Evolutionary conservation across 805 yeast species (phyloP).

Genomic region (Saccharomycopsis sp.): DNA sequence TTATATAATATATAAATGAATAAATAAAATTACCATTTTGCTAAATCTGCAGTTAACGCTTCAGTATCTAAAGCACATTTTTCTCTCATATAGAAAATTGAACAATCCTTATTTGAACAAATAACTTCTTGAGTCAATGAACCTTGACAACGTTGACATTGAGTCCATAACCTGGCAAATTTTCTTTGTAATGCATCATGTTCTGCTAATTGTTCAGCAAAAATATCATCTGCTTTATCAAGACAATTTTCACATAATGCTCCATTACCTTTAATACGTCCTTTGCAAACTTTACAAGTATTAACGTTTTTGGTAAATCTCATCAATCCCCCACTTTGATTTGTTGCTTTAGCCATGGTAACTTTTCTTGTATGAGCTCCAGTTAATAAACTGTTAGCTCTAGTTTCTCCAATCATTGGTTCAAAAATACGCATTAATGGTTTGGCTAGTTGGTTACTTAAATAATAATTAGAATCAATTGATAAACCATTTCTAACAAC

Average conservation of each 20-base stretch:
- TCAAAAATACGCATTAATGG: constrained; percentile 91
- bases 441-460: constrained; percentile 86
- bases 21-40: constrained; percentile 16
- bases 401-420: constrained; percentile 83
- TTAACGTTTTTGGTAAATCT: constrained; percentile 84
- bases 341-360: constrained; percentile 31
- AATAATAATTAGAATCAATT: constrained; percentile 86
- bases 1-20: no score
- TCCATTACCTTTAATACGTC: constrained; percentile 60
- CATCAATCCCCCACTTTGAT: constrained; percentile 85
- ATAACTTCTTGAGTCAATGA: constrained; percentile 91
- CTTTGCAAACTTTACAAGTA: constrained; percentile 78
- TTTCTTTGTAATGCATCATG: constrained; percentile 73
- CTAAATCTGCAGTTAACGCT: constrained; percentile 45
- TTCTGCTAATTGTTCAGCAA: constrained; percentile 69
- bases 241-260: constrained; percentile 77
- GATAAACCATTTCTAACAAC: constrained; percentile 89
- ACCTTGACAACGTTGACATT: constrained; percentile 97
- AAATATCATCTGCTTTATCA: constrained; percentile 61
- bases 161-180: constrained; percentile 90
- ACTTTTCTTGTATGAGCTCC: constrained; percentile 82
- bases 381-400: constrained; percentile 68
- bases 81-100: constrained; percentile 93
- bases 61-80: constrained; percentile 67
- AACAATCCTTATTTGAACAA: constrained; percentile 94